A percentile compares a stretch with the other conserved stretches of the same genome.
phyloP scores from a whole-genome alignment of 2,329 filamentous ascomycete genomes.

The Sclerotinia trifoliorum region DNA sequence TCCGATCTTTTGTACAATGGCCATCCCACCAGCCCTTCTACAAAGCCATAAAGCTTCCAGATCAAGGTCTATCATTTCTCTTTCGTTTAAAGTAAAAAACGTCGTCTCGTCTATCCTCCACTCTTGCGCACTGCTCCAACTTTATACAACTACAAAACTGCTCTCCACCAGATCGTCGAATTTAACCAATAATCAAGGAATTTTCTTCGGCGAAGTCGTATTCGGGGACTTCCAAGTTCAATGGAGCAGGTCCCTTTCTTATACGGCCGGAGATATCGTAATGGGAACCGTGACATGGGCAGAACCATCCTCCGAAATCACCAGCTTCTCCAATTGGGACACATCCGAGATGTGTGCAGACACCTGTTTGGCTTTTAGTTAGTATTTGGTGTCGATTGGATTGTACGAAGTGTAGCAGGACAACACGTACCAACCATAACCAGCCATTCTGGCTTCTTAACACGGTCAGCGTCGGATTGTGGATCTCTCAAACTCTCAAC shows the following conservation, averaged over 20 bases:
- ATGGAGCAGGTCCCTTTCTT: constrained; percentile 92
- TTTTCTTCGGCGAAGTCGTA: constrained; percentile 93
- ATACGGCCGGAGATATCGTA: constrained; percentile 99
- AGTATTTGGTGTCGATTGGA: constrained; percentile 29
- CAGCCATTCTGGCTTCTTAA: constrained; percentile 98
- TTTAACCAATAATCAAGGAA: constrained; percentile 89
- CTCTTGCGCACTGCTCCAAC: constrained; percentile 14
- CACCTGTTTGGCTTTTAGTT: constrained; percentile 55
- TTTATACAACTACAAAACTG: constrained; percentile 24
- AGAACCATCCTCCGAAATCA: constrained; percentile 99
- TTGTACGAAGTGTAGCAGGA: background rate
- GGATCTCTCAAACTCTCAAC: constrained; percentile 85
- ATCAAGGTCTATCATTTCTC: constrained; percentile 49
- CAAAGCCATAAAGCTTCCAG: constrained; percentile 39
- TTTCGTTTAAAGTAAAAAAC: constrained; percentile 21
- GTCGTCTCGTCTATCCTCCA: constrained; percentile 8
- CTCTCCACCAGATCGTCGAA: background rate
- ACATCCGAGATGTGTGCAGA: constrained; percentile 99
- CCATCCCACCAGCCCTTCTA: constrained; percentile 40
- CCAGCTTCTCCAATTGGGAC: constrained; percentile 98
- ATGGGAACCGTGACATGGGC: constrained; percentile 99
- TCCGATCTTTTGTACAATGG: constrained; percentile 25
- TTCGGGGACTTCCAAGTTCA: constrained; percentile 92
- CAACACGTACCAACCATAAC: constrained; percentile 81
- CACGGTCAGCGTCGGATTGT: constrained; percentile 85